Evolutionary conservation across 495 filamentous ascomycete genomes (phyloP).

Genomic region (Podospora bellae-mahoneyi): DNA sequence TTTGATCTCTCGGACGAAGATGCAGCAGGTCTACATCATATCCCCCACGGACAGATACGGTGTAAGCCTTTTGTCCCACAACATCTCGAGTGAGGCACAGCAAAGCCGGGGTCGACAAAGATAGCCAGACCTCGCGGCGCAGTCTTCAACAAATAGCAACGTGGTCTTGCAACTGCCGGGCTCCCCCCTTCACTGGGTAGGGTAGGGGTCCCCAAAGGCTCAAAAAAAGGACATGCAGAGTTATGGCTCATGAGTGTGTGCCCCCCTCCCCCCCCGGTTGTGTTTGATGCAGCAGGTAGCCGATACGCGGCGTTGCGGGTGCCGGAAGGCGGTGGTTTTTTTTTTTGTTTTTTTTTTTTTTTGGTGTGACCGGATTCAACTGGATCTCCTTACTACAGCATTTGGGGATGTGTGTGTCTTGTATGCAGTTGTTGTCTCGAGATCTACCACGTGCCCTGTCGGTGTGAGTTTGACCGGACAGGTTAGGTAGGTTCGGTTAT

Average conservation of each 20-base stretch:
- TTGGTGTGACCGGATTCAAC: not conserved
- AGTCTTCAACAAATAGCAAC: not conserved
- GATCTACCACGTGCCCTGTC: not conserved
- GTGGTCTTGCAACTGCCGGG: not conserved
- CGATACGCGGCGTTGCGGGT: not conserved
- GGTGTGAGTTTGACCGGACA: not conserved
- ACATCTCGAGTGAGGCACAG: too few species aligned
- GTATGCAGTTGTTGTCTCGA: not conserved
- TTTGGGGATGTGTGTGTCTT: not conserved
- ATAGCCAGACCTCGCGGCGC: not conserved
- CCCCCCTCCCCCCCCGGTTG: not conserved
- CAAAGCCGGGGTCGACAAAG: too few species aligned
- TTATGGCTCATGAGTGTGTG: not conserved
- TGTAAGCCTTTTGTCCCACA: too few species aligned
- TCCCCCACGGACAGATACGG: too few species aligned
- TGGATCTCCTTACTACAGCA: not conserved
- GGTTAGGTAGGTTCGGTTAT: not conserved
- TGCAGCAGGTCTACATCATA: too few species aligned
- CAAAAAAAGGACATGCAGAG: not conserved
- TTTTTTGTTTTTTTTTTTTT: too few species aligned
- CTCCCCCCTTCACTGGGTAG: too few species aligned
- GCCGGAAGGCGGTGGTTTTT: not conserved
- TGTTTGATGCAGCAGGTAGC: conserved; percentile 6
- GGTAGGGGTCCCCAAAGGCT: not conserved
- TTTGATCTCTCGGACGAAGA: too few species aligned